Base-by-base conservation (phyloP, 495 filamentous ascomycete genomes). In the Choiromyces venosus region DNA sequence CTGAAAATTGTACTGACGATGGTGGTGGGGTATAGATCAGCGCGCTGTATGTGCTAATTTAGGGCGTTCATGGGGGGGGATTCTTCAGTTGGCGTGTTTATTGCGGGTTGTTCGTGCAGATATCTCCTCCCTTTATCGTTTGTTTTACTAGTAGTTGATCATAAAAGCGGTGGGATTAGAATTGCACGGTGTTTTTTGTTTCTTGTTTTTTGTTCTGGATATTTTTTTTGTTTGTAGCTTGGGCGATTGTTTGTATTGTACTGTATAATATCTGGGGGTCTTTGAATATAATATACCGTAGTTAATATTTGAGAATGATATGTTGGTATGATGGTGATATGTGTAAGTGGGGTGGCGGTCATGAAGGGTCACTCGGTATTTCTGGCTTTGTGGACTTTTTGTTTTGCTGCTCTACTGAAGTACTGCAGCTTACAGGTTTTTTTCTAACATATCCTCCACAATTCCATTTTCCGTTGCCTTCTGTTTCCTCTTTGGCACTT, bases 31-130 rank as follows among this genome's bases (percentile, higher is more conserved):
- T 33, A 70, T 78, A 88, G 86, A 87, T 88, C 79, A 88, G 87
- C 77, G 84, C 87, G 29, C 80, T 88, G 18, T 88, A 88, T 71
- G 87, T 89, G 39, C 82, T 88, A 70, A 80, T 88, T 44, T 88
- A 77, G 46, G 46, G 29, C 25, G 19, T 29, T 61, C 52, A 7
- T 16, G 25, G 25, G 52, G 1, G 25, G 25, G 52, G 1, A 29
- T 61, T 33, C 52, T 61, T 61, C 25, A 7, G 52, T 14, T 33
- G 9, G 52, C 4, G 12, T 9, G 42, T 46, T 18, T 7, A 21
- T 4, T 10, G 16, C 29, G 25, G 12, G 10, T 61, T 61, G 46
- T 21, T 8, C 4, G 52, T 56, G n/a, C n/a, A 29, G n/a, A 56
- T 29, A 29, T 56, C 4, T 33, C n/a, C n/a, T n/a, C n/a, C n/a